Evolutionary conservation across 768 basidiomycete species (phyloP), one percentile per base, ranked within the genome.

Genomic region (Agrocybe chaxingu): DNA sequence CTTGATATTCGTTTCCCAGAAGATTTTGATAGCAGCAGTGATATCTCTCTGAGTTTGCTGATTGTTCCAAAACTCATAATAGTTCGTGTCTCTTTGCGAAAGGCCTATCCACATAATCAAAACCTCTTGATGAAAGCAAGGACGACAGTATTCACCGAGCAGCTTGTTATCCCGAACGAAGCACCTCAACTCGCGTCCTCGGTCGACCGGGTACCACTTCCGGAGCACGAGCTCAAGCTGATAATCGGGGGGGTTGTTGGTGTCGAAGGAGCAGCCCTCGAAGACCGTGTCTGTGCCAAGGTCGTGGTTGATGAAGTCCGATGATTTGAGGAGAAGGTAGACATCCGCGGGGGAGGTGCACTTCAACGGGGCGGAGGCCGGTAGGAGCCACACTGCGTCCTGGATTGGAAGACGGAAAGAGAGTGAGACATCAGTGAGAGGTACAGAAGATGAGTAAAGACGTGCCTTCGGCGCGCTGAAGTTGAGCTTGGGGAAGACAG

Each of bases 401-500:
- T 94, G 11, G 54, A 12, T n/a, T 1, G 12, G 31, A 31, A 37
- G 47, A 37, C 5, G 43, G 29, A 36, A 16, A 13, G 16, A 36
- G 30, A 42, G 42, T 36, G 50, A 31, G 44, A 36, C 40, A 34
- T 50, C 8, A 43, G 6, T 30, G 19, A 41, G 13, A 40, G 37
- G 16, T 30, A 13, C 7, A 34, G 32, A 38, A 38, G 8, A 24
- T 10, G 9, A 11, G 16, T 6, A 9, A n/a, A 45, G 13, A 60
- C 51, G 16, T 52, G 89, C 94, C 72, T 86, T 88, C 10, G 95
- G 95, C n/a, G 91, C 86, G 5, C 93, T 91, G 70, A 95, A 97
- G 62, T 97, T 98, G 48, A 98, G 82, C 69, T 98, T 98, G 0
- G 95, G 94, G 64, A 98, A 98, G 29, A 96, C 86, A 5, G 86